Percentiles rank a stretch among this genome's conserved stretches.
Conservation (phyloP, 2,329 filamentous ascomycete genomes). For the Thielaviopsis punctulata region DNA sequence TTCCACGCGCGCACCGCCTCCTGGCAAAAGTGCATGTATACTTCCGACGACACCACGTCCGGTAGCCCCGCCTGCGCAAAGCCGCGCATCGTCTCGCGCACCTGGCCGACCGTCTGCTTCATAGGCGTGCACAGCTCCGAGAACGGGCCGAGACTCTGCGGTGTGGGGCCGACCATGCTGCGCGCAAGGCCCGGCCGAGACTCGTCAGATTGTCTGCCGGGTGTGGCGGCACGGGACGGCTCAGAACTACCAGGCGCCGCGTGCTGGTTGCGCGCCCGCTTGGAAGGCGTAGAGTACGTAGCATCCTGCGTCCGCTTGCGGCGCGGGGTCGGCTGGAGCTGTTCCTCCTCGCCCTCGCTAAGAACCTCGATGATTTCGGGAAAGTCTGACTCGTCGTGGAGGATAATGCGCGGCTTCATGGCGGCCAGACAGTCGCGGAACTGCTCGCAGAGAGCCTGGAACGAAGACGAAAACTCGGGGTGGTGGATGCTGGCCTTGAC, state of each 20-base stretch:
- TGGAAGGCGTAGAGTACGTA: conserved; percentile 19
- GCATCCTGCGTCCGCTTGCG: conserved; percentile 13
- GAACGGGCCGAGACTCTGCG: conserved; percentile 19
- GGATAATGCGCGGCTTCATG: conserved; percentile 29
- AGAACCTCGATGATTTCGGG: conserved; percentile 22
- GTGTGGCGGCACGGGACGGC: background rate
- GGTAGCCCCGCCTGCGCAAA: conserved; percentile 41
- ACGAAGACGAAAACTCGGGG: conserved; percentile 26
- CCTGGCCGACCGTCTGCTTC: conserved; percentile 28
- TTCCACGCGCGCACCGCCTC: conserved; percentile 43
- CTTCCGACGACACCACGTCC: conserved; percentile 39
- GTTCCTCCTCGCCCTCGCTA: conserved; percentile 23
- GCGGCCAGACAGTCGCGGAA: conserved; percentile 32
- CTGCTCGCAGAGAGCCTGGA: conserved; percentile 29
- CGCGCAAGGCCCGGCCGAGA: background rate
- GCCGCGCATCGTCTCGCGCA: conserved; percentile 35
- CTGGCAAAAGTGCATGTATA: conserved; percentile 40
- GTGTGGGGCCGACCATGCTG: background rate
- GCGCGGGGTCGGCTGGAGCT: conserved; percentile 12
- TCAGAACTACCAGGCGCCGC: conserved; percentile 2
- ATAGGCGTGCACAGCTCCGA: conserved; percentile 18
- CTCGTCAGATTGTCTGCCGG: background rate
- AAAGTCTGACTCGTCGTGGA: conserved; percentile 23
- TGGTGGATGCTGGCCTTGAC: conserved; percentile 37
- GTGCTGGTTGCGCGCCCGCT: conserved; percentile 17